Percentiles rank a stretch among this genome's conserved stretches.
These are phyloP conservation scores for Chaetothyriales sp. DNA, from an alignment of 2,329 filamentous ascomycete species.

Conservation along the genomic window DNA sequence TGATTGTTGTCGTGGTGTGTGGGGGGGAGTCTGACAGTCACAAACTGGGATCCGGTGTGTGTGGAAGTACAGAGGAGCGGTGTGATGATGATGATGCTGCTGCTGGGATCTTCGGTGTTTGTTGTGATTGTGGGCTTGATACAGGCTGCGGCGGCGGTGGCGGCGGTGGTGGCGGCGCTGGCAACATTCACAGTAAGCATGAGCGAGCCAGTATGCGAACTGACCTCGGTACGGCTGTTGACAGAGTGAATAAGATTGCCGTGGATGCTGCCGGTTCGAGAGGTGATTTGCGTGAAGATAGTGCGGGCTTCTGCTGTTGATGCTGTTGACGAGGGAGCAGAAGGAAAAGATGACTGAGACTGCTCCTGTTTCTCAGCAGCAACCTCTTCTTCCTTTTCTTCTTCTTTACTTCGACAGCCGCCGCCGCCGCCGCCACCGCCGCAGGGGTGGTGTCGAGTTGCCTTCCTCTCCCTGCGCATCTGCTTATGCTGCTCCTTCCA, in stretches of 20 bases:
- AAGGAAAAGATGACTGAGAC: neutral
- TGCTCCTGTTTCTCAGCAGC: conserved; percentile 1
- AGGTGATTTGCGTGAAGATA: conserved; percentile 19
- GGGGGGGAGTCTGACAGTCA: neutral
- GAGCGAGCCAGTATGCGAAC: conserved; percentile 34
- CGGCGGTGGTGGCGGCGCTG: conserved; percentile 1
- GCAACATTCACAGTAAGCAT: conserved; percentile 35
- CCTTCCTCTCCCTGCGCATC: neutral
- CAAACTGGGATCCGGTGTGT: neutral
- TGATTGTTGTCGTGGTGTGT: neutral
- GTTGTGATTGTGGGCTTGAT: neutral
- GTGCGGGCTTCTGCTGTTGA: conserved; percentile 1
- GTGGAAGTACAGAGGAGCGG: neutral
- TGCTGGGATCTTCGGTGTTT: too few species aligned
- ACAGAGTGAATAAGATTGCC: conserved; percentile 35
- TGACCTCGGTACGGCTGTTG: conserved; percentile 27
- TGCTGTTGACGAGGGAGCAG: neutral
- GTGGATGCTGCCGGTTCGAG: conserved; percentile 18
- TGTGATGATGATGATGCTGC: too few species aligned
- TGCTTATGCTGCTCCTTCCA: neutral
- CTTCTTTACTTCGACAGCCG: conserved; percentile 2
- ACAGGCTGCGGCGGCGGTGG: too few species aligned
- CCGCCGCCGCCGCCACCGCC: conserved; percentile 1
- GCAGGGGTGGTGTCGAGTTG: conserved; percentile 3
- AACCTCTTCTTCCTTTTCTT: neutral